A percentile compares a stretch with the other conserved stretches of the same genome.
phyloP scores from a whole-genome alignment of 805 yeast genomes.

The Yamadazyma scolyti region DNA sequence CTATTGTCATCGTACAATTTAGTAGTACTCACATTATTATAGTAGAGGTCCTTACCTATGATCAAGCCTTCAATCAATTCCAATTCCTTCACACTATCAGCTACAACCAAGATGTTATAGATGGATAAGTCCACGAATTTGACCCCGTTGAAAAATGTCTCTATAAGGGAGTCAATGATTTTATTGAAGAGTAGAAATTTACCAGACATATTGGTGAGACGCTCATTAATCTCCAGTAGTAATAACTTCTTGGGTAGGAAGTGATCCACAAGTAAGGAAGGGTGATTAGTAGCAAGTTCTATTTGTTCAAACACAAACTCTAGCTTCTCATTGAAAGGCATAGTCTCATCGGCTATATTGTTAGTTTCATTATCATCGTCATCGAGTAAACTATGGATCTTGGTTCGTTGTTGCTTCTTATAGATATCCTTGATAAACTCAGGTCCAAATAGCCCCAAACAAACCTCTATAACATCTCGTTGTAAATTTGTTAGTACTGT shows the following conservation, averaged over 20 bases:
- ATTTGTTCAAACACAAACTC: slow-evolving; percentile 44
- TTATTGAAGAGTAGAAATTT: slow-evolving; percentile 56
- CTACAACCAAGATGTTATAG: slow-evolving; percentile 41
- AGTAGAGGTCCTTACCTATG: slow-evolving; percentile 65
- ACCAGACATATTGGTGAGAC: slow-evolving; percentile 51
- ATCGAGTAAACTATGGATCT: slow-evolving; percentile 36
- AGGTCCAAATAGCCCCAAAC: slow-evolving; percentile 25
- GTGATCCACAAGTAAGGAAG: slow-evolving; percentile 71
- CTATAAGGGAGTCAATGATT: slow-evolving; percentile 35
- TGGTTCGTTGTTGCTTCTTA: slow-evolving; percentile 22
- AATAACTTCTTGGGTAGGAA: slow-evolving; percentile 69
- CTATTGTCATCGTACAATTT: slow-evolving; percentile 45
- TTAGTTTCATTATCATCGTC: slow-evolving; percentile 9
- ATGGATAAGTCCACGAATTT: slow-evolving; percentile 11
- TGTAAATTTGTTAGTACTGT: slow-evolving; percentile 31
- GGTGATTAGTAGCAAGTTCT: slow-evolving; percentile 56
- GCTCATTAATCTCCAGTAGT: slow-evolving; percentile 60
- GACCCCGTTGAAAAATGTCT: slow-evolving; percentile 11
- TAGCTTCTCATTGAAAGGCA: slow-evolving; percentile 27
- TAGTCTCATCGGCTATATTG: slow-evolving; percentile 3
- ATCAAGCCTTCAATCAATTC: slow-evolving; percentile 77
- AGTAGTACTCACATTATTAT: slow-evolving; percentile 65
- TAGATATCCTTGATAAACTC: slow-evolving; percentile 21
- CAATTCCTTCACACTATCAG: slow-evolving; percentile 62
- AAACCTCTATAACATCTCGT: slow-evolving; percentile 29